Base-by-base conservation (phyloP, 345 rosid species). In the Punica granatum region DNA sequence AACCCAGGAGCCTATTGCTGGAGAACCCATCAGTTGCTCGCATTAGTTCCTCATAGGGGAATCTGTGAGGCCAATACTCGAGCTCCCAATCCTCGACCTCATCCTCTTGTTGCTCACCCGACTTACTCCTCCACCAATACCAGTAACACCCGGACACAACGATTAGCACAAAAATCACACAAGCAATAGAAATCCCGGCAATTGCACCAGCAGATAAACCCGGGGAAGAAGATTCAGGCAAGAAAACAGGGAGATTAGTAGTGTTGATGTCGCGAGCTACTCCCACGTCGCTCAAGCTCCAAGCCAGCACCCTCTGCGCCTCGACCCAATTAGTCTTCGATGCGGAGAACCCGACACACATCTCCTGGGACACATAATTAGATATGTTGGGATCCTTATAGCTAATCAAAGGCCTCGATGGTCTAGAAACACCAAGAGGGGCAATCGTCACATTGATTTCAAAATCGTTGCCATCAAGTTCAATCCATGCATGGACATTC, bases 61-160 rank as follows among this genome's bases (percentile, higher is more conserved):
- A 89, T 32, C 96, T 71, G 65, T 92, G 98, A 54, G 96, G 98
- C 98, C 96, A 92, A 66, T 86, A 89, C 63, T 92, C 94, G 3
- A 85, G 85, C 51, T 92, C 98, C 96, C 98, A 92, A 16, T 89
- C 94, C 71, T 89, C 98, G 3, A 87, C 59, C 65, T 76, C 87
- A 0, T 82, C 89, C 63, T 86, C 94, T 70, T 86, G 85, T 35
- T 31, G 30, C 36, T 82, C 48, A 6, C 61, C 82, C 18, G 66
- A 77, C 69, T 14, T 46, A n/a, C 77, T 49, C 67, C 74, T 88
- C 63, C 71, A 42, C 89, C 92, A 83, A 31, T 80, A 32, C 61
- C 82, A 81, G 72, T 64, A 86, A 31, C 35, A 64, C 61, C 73
- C 85, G 41, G 63, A 26, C 25, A 69, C 86, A 25, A 73, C 53